Conservation (phyloP, 2,329 filamentous ascomycete species). For the Penicillium palitans region DNA sequence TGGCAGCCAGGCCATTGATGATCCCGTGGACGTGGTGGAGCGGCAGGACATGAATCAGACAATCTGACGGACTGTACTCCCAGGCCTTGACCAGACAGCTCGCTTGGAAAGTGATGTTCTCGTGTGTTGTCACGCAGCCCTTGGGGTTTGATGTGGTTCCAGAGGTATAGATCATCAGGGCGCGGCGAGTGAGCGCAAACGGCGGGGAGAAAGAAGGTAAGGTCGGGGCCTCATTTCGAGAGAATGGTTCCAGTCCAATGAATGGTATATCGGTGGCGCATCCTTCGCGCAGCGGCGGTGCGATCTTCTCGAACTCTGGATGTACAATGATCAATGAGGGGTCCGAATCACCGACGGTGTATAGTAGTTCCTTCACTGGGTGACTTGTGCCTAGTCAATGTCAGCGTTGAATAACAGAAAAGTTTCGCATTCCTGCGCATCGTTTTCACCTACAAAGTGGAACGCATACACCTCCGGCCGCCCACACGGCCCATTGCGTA, state of each 20-base stretch:
- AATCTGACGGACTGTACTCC: constrained; percentile 40
- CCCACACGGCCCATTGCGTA: constrained; percentile 48
- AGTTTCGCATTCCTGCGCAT: background rate
- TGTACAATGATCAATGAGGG: constrained; percentile 46
- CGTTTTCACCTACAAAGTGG: constrained; percentile 41
- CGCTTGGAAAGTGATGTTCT: constrained; percentile 40
- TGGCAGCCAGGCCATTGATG: constrained; percentile 52
- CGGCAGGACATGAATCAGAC: constrained; percentile 52
- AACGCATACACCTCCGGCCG: constrained; percentile 46
- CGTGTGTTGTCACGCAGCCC: constrained; percentile 47
- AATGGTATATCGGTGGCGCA: constrained; percentile 32
- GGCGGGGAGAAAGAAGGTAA: constrained; percentile 37
- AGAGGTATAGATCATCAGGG: constrained; percentile 47
- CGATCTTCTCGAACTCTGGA: constrained; percentile 39
- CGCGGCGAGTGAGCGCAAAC: constrained; percentile 33
- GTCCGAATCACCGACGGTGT: constrained; percentile 45
- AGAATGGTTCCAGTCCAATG: constrained; percentile 31
- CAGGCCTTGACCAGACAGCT: constrained; percentile 34
- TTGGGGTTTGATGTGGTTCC: constrained; percentile 46
- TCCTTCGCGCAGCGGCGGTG: constrained; percentile 33
- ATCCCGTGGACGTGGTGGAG: constrained; percentile 55
- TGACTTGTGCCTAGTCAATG: constrained; percentile 40
- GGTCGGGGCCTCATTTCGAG: constrained; percentile 20
- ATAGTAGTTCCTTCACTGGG: constrained; percentile 44
- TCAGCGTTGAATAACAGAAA: background rate